Conservation (phyloP, 1,284 basidiomycete species). For the Earliella scabrosa region DNA sequence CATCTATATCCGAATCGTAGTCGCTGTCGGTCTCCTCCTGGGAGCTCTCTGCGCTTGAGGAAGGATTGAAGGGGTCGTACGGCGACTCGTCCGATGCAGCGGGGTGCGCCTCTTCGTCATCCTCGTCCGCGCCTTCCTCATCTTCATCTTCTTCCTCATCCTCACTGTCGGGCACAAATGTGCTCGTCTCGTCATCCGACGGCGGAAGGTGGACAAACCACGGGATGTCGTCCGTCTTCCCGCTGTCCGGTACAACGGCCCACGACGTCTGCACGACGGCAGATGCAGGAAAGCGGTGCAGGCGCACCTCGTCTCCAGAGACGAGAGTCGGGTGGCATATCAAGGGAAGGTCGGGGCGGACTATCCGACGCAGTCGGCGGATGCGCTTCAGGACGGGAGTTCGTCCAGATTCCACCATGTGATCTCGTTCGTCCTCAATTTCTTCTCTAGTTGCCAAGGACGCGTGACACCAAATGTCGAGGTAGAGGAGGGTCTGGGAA, state of each 20-base stretch:
- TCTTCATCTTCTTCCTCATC: neutral
- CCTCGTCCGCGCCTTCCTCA: neutral
- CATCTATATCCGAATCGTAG: conserved; percentile 1
- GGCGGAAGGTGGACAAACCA: conserved; percentile 2
- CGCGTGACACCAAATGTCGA: conserved; percentile 16
- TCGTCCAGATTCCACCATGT: neutral
- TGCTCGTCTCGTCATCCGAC: conserved; percentile 1
- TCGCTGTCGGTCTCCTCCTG: neutral
- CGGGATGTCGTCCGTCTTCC: neutral
- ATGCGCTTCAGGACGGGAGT: conserved; percentile 1
- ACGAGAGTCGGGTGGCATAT: conserved; percentile 11
- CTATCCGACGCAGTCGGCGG: conserved; percentile 2
- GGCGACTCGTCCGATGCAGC: neutral
- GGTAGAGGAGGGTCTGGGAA: conserved; percentile 5
- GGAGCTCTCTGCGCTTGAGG: neutral
- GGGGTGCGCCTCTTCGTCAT: neutral
- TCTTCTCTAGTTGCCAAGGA: neutral
- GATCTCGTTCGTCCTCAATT: neutral
- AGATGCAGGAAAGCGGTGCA: neutral
- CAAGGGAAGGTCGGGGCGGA: conserved; percentile 10
- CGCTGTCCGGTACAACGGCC: conserved; percentile 4
- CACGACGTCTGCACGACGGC: conserved; percentile 5
- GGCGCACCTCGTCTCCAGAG: neutral
- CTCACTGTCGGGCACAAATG: neutral
- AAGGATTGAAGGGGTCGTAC: neutral